Evolutionary conservation across 2,329 filamentous ascomycete species (phyloP), one percentile per base, ranked within the genome.

Genomic region (Daldinia eschscholtzii): DNA sequence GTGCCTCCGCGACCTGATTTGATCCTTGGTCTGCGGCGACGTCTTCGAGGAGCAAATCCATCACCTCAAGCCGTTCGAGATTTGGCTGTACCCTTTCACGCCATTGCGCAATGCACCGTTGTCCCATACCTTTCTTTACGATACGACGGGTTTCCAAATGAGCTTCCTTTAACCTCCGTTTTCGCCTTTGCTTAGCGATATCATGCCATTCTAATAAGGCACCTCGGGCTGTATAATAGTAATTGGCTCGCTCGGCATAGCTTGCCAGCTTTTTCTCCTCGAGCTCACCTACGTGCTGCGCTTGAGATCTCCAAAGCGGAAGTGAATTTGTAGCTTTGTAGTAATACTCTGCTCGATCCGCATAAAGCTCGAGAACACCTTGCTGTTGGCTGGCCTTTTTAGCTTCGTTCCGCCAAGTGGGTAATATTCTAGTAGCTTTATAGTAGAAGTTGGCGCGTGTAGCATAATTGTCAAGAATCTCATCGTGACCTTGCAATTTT

Each of bases 61-160:
- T 73, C 4, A 59, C 50, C 42, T 76, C 74, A 35, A 62, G 72
- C 37, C 72, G 75, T 56, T 74, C 67, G 60, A 72, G 66, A 50
- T 70, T 77, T n/a, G 74, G 69, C 37, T 72, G 70, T 2, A 78
- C 68, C 55, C 72, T 70, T 42, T 70, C 64, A 6, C 75, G 76
- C 77, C 77, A 79, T 60, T 72, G 64, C 23, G 64, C 71, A 26
- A 79, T 67, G 30, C 74, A 77, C 15, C 76, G 76, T 26, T 71
- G 70, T 9, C 77, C 77, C 76, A 79, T 78, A 3, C 73, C 73
- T 64, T 72, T 78, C 70, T 79, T 79, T 26, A 79, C 77, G 58
- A 73, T 68, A 13, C 77, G 77, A 23, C 77, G 77, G 15, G 76
- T 76, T 66, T 78, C 77, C 42, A 78, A 56, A 66, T 79, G 73